Conservation (phyloP, 1,139 yeast genomes). For the Suhomyces kunorum region DNA sequence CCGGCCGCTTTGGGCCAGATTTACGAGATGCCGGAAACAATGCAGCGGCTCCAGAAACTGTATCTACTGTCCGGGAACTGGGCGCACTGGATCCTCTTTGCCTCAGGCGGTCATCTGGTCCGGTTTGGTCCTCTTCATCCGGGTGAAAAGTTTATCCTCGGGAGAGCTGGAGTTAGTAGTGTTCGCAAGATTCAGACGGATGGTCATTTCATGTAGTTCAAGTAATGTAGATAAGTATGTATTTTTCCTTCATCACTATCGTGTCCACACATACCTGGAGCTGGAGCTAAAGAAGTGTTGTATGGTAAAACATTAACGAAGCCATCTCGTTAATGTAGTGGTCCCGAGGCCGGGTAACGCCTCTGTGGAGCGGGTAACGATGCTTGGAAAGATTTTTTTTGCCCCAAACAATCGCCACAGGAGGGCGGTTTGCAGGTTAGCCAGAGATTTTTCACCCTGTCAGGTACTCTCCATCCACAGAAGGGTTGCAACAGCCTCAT, state of each 20-base stretch:
- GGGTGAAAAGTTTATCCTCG: neutral
- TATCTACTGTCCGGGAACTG: too few species aligned
- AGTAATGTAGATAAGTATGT: constrained; percentile 22
- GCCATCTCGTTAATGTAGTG: neutral
- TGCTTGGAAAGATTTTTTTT: constrained; percentile 3
- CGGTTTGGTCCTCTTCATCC: neutral
- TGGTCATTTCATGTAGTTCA: constrained; percentile 13
- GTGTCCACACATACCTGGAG: constrained; percentile 4
- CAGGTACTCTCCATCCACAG: neutral
- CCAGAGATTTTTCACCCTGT: constrained; percentile 1
- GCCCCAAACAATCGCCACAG: constrained; percentile 7
- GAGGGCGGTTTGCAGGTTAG: constrained; percentile 7
- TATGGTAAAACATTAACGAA: neutral
- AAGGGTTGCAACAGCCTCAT: too few species aligned
- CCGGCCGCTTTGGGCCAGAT: constrained; percentile 1
- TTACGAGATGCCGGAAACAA: constrained; percentile 2
- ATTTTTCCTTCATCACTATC: constrained; percentile 13
- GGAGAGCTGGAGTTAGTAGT: constrained; percentile 7
- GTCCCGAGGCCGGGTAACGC: constrained; percentile 5
- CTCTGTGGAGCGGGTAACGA: constrained; percentile 4
- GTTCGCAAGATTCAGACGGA: constrained; percentile 7
- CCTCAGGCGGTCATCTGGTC: too few species aligned
- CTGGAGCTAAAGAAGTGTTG: neutral
- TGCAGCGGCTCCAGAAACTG: neutral
- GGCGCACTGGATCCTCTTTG: too few species aligned